Base-by-base conservation (phyloP, 352 stramenopile species). In the Globisporangium recalcitrans region DNA sequence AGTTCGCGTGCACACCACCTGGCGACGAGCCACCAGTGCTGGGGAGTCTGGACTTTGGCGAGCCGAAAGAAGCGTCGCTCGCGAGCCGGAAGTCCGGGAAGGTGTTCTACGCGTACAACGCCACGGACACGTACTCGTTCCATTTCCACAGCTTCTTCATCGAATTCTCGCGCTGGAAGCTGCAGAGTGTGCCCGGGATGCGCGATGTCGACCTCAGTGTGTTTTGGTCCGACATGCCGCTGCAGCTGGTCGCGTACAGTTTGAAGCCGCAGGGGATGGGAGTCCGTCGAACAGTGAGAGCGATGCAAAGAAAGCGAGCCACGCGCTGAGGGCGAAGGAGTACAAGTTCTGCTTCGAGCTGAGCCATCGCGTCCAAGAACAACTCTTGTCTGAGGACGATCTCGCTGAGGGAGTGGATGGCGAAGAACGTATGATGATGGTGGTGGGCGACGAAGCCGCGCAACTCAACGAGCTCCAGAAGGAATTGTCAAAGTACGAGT, bases 141-240 rank as follows among this genome's bases (percentile, higher is more conserved):
- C 77, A 86, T 51, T 88, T 90, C 59, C 79, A 87, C 64, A 87
- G 74, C 60, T 85, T 77, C 52, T 90, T 86, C 54, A 80, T 90
- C 62, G 78, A 90, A 52, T 90, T 90, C 51, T 49, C 63, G 5
- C 66, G 57, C 7, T 90, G 80, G 80, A 65, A 82, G 34, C 48
- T 88, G 22, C 68, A 80, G 14, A 76, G 80, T 26, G 63, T 90
- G 2, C 80, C 80, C 0, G 77, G 80, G 0, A 72, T 89, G 59
- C 71, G 73, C 11, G 65, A 80, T 32, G 72, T 68, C 3, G 70
- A 74, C 40, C 63, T 90, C 31, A 64, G 71, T 3, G 68, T 64
- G 3, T 89, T 89, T 53, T 86, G 77, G 77, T 58, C 77, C 14
- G 65, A 83, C 44, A 89, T 89, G 80, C 80, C 80, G 19, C 62